Base-by-base conservation (phyloP, 768 basidiomycete species). In the Austroboletus eburneus region DNA sequence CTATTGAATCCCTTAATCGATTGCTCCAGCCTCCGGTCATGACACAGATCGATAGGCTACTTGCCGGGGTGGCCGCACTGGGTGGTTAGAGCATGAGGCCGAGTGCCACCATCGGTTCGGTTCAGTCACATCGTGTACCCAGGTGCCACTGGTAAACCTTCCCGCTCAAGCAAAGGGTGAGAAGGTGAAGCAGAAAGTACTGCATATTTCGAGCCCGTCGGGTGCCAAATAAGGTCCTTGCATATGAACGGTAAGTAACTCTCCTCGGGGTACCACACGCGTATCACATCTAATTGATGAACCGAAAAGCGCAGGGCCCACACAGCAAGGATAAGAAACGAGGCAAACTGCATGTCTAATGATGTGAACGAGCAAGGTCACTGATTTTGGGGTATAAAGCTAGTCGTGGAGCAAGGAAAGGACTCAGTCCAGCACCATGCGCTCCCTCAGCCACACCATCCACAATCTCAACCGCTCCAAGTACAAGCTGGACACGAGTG, bases 401-500 rank as follows among this genome's bases (percentile, higher is more conserved):
- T 17, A 37, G 10, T 17, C 21, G 9, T 8, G 39, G 22, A 1
- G 12, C 23, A 29, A 17, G 20, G 18, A 39, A 1, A 25, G 34
- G 27, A 9, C 6, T 10, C 34, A 18, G n/a, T 10, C 16, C 17
- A n/a, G 17, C 13, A 35, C 34, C 22, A 61, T 63, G 61, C 24
- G 2, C 18, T 54, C 59, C 34, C 17, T 57, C 9, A 0, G 10
- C 22, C 49, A 61, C 23, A 9, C 49, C 23, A 35, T 63, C 35
- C 34, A 51, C 3, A 23, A 1, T 1, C 34, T 52, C 46, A 57
- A 63, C 23, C 4, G 13, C 3, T 32, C 45, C 38, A 49, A 42
- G 12, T 58, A 51, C 49, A 64, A 38, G 18, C 52, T 69, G 14
- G 58, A 65, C 41, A 22, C 43, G 27, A 48, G 57, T 8, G 66